Conservation (phyloP, 2,329 filamentous ascomycete species). For the Cladophialophora bantiana region DNA sequence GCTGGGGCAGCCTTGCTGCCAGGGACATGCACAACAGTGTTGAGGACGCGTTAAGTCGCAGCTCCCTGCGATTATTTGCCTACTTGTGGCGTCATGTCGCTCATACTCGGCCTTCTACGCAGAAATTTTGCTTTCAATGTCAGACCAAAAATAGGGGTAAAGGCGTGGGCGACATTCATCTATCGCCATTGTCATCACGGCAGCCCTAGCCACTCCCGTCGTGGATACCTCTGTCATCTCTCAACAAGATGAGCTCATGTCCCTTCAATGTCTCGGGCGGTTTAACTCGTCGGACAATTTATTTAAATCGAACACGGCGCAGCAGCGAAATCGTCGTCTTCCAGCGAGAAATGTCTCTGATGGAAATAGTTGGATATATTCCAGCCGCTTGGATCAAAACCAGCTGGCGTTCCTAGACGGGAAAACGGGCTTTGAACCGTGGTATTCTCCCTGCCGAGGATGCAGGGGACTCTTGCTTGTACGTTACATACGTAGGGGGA, state of each 20-base stretch:
- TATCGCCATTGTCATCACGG: not conserved
- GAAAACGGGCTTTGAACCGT: too few relatives aligned
- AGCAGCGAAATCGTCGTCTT: not conserved
- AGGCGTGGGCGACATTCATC: not conserved
- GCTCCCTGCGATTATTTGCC: too few relatives aligned
- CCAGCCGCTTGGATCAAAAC: too few relatives aligned
- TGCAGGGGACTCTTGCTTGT: too few relatives aligned
- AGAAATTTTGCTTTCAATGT: too few relatives aligned
- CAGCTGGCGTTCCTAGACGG: too few relatives aligned
- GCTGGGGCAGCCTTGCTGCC: not conserved
- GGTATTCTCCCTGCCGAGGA: too few relatives aligned
- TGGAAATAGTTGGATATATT: not conserved
- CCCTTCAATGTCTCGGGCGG: not conserved
- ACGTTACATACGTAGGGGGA: too few relatives aligned
- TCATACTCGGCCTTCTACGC: too few relatives aligned
- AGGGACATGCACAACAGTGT: not conserved
- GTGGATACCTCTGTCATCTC: not conserved
- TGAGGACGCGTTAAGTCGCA: too few relatives aligned
- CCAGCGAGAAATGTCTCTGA: not conserved
- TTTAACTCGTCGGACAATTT: not conserved
- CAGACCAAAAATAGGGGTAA: too few relatives aligned
- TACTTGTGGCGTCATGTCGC: too few relatives aligned
- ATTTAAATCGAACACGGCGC: not conserved
- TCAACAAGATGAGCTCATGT: not conserved
- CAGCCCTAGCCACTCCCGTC: not conserved